A percentile compares a stretch with the other conserved stretches of the same genome.
These are phyloP conservation scores for Bryopsis sp. DNA, from an alignment of 139 green algal species.

Conservation along the genomic window DNA sequence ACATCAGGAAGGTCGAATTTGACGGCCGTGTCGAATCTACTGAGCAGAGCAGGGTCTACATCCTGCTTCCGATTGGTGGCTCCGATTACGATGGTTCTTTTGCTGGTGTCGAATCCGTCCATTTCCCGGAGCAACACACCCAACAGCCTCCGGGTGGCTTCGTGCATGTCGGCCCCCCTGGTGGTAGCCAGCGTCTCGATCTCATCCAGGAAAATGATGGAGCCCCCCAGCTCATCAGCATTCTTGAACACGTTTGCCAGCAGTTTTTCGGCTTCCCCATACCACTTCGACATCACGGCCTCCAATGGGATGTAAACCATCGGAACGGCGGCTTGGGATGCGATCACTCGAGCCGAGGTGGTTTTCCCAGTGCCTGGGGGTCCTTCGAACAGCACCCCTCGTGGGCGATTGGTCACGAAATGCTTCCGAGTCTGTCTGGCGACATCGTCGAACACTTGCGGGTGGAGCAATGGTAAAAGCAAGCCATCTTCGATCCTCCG, in stretches of 20 bases:
- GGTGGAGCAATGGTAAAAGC: conserved; percentile 66
- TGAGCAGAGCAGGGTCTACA: conserved; percentile 76
- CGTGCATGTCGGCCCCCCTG: conserved; percentile 65
- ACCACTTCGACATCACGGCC: conserved; percentile 65
- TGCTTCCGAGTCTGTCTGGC: conserved; percentile 43
- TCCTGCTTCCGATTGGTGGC: conserved; percentile 84
- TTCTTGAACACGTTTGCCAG: conserved; percentile 54
- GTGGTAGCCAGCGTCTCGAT: conserved; percentile 47
- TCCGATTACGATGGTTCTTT: conserved; percentile 61
- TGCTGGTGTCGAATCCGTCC: conserved; percentile 53
- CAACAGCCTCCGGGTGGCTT: conserved; percentile 75
- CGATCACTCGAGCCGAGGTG: conserved; percentile 66
- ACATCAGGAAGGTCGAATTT: background rate
- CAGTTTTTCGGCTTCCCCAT: conserved; percentile 54
- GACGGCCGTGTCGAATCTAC: conserved; percentile 47
- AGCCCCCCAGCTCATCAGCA: conserved; percentile 31
- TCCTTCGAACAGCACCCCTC: conserved; percentile 83
- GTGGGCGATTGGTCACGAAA: conserved; percentile 46
- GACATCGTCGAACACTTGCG: conserved; percentile 71
- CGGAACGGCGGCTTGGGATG: conserved; percentile 50
- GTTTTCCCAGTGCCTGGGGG: conserved; percentile 84
- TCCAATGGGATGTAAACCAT: conserved; percentile 92
- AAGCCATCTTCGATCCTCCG: conserved; percentile 78
- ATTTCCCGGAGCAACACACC: conserved; percentile 83
- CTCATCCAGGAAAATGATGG: conserved; percentile 83